Percentiles rank a stretch among this genome's conserved stretches.
Conservation (phyloP, 2,329 filamentous ascomycete species). For the Aspergillus awamori region DNA sequence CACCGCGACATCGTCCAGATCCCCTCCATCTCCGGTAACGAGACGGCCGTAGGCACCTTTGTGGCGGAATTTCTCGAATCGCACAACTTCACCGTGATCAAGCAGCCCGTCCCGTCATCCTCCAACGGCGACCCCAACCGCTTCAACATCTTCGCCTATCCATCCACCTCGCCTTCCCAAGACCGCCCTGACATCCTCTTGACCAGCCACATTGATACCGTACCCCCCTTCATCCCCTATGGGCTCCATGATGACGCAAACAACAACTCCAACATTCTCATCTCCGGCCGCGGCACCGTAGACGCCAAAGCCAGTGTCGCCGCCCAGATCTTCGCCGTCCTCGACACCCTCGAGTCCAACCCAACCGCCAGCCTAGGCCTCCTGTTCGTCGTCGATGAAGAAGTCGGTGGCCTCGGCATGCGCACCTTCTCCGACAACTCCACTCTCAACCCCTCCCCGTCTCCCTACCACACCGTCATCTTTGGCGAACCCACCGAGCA, state of each 20-base stretch:
- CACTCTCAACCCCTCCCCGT: slow-evolving; percentile 50
- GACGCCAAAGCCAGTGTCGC: slow-evolving; percentile 53
- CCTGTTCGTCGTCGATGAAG: slow-evolving; percentile 77
- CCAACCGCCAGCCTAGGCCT: slow-evolving; percentile 50
- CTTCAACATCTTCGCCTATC: slow-evolving; percentile 76
- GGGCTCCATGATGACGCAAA: slow-evolving; percentile 39
- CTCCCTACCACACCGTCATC: slow-evolving; percentile 68
- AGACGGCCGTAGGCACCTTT: slow-evolving; percentile 69
- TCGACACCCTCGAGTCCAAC: slow-evolving; percentile 49
- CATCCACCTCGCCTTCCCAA: slow-evolving; percentile 22
- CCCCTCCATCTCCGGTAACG: slow-evolving; percentile 70
- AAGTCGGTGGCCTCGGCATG: slow-evolving; percentile 83
- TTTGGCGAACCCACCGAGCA: slow-evolving; percentile 94
- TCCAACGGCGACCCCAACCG: slow-evolving; percentile 44
- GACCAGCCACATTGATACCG: slow-evolving; percentile 80
- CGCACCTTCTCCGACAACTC: slow-evolving; percentile 47
- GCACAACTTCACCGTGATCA: slow-evolving; percentile 65
- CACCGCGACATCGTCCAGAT: slow-evolving; percentile 76
- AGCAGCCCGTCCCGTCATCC: slow-evolving; percentile 47
- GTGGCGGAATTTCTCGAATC: slow-evolving; percentile 66
- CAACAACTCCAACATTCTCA: slow-evolving; percentile 34
- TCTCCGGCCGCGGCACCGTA: slow-evolving; percentile 50
- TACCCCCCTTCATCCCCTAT: slow-evolving; percentile 54
- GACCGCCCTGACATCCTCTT: slow-evolving; percentile 41
- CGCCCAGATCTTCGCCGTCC: slow-evolving; percentile 46